A percentile compares a stretch with the other conserved stretches of the same genome.
Evolutionary conservation across 352 stramenopile species (phyloP).

Genomic region (Pythium guiyangense): DNA sequence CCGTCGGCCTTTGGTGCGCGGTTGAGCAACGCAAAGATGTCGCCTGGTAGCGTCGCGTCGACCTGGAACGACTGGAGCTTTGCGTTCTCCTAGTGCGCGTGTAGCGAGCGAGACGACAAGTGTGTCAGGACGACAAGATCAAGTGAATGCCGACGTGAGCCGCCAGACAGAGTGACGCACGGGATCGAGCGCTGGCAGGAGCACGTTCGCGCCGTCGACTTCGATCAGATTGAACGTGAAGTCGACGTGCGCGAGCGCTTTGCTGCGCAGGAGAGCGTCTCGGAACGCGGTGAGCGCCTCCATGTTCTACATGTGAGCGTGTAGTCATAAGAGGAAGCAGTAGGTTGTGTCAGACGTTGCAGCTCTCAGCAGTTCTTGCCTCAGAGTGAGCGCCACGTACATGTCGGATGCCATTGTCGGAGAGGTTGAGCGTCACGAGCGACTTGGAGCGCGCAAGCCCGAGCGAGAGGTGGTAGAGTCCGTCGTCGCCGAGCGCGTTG

Average conservation of each 20-base stretch:
- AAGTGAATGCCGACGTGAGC: too few relatives aligned
- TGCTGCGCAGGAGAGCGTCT: constrained; percentile 59
- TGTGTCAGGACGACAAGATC: background rate
- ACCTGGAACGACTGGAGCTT: constrained; percentile 76
- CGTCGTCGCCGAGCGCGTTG: constrained; percentile 51
- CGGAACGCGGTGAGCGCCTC: constrained; percentile 49
- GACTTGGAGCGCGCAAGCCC: constrained; percentile 55
- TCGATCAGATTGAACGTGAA: constrained; percentile 81
- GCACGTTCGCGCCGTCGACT: constrained; percentile 44
- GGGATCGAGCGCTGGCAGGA: constrained; percentile 48
- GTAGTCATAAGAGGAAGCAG: background rate
- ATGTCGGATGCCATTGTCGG: constrained; percentile 77
- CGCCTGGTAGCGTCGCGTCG: constrained; percentile 59
- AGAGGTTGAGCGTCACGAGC: constrained; percentile 63
- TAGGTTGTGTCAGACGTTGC: background rate
- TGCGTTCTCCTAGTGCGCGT: constrained; percentile 34
- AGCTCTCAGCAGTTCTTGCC: too few relatives aligned
- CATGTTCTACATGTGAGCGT: constrained; percentile 22
- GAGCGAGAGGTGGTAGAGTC: constrained; percentile 66
- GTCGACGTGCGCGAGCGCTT: constrained; percentile 64
- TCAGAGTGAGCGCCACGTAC: constrained; percentile 27
- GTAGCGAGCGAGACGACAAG: background rate
- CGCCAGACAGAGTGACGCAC: constrained; percentile 14
- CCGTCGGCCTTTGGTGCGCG: constrained; percentile 57
- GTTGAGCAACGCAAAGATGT: constrained; percentile 74